Base-by-base conservation (phyloP, 2,329 filamentous ascomycete species). In the Stenocarpella maydis region DNA sequence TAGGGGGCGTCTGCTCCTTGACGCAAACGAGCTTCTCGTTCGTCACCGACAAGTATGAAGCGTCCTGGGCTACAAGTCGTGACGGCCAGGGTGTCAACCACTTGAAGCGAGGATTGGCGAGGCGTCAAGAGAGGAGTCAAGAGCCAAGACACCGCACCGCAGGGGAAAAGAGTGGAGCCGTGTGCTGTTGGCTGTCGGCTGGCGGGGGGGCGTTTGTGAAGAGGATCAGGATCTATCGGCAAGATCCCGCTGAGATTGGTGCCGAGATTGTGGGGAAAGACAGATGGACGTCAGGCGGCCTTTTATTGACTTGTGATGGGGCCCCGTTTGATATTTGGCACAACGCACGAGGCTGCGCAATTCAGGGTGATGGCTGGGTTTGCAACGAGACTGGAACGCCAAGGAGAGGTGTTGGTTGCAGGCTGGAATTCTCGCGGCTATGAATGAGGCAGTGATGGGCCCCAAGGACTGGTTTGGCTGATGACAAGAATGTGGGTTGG, bases 161-260 rank as follows among this genome's bases (percentile, higher is more conserved):
- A n/a, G n/a, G n/a, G 31, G 19, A 15, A 58, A 58, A 49, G 41
- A 67, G 64, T 67, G 64, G 64, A 49, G 3, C 64, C n/a, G 52
- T 67, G 39, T 58, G 64, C 64, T 45, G 64, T 49, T 53, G 43
- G 64, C 28, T 49, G 54, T 60, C 39, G 19, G 45, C 43, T 47
- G 49, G 69, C 69, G 69, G 69, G 34, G 69, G 49, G 53, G n/a
- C 28, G 52, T 47, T n/a, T 28, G 64, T 67, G 64, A 49, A 47
- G 19, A 54, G 64, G 64, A 67, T 67, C 64, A 54, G 64, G 64
- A 67, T 67, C 64, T 67, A 52, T 53, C 69, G 58, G 66, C 24
- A 55, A 47, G 58, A 68, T 68, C 49, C 68, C 43, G 45, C 47
- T 67, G 37, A 64, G 55, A 71, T 69, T 45, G 61, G 54, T 64